Evolutionary conservation across 495 filamentous ascomycete species (phyloP), one percentile per base, ranked within the genome.

Genomic region (Penicillium bialowiezense): DNA sequence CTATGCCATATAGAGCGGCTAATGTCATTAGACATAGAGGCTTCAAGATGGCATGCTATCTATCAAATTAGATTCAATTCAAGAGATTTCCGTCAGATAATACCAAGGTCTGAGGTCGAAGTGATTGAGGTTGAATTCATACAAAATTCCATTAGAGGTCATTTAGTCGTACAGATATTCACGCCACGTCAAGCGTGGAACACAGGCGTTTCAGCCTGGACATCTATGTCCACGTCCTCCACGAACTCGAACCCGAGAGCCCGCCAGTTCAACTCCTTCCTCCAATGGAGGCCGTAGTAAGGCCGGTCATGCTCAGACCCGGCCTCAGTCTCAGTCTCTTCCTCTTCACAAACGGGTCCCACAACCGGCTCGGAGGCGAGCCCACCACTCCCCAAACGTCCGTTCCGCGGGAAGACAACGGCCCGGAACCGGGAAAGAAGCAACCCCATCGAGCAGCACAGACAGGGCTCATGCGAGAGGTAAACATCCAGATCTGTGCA

Each of bases 401-500:
- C 73, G 12, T 77, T 70, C 9, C 80, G 68, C 18, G 80, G 79
- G 69, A 95, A 96, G n/a, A 95, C 78, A 2, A 92, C 83, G 14
- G 82, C 78, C 4, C 85, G 79, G 74, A 97, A 93, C 21, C 93
- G 81, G 1, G 90, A 96, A 51, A 97, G 90, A 15, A 97, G 73
- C 29, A 97, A 80, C 2, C 90, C 95, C 92, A 97, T 97, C 7
- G 86, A 88, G 69, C 93, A 98, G 82, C 95, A 95, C 24, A 93
- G 75, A 56, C 93, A 98, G 3, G 93, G 93, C 66, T 98, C 93
- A 62, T 96, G 91, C 1, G 90, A 92, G 26, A 92, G 66, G 65
- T 96, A 97, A 24, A 98, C 77, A 56, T 96, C 90, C 2, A 97
- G 79, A 41, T 88, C 86, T 44, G 91, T 86, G 67, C 92, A 97